Base-by-base conservation (phyloP, 441 rosid species). In the Biscutella laevigata region DNA sequence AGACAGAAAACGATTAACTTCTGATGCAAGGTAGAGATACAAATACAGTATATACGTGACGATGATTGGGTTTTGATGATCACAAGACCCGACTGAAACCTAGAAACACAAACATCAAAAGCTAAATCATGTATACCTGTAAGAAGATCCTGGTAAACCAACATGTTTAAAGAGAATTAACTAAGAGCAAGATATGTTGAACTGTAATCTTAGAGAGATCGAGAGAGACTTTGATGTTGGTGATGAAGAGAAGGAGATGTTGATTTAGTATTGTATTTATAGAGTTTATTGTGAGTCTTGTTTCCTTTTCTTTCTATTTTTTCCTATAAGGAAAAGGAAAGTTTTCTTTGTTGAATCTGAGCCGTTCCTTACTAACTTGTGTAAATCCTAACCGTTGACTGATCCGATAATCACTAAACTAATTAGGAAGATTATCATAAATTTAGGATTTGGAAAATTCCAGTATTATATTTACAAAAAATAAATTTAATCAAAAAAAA, bases 121-220 rank as follows among this genome's bases (percentile, higher is more conserved):
- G 17, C 16, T n/a, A 28, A 28, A 16, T 17, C 36, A 1, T 17
- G 6, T 10, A 17, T 32, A 84, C 96, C 83, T 40, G 81, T 57
- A 53, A 85, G 74, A 28, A 77, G 70, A 81, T 85, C 86, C 54
- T 88, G 86, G 46, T 88, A 88, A 51, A 88, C 84, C 78, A 85
- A 75, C 95, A 85, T 85, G 77, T 14, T 65, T 61, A 64, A 61
- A 4, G 65, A 57, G 13, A 14, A 11, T 1, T 27, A 35, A n/a
- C n/a, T n/a, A 2, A 56, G 6, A 17, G 10, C 13, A 4, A 9
- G 10, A 14, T n/a, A 0, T 14, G 7, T 43, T 24, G 35, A 7
- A 43, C 10, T 15, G 27, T 30, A 16, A 45, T 9, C n/a, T 25
- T 26, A 15, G 40, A 45, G 29, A 34, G 37, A n/a, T n/a, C 22